phyloP scores from a whole-genome alignment of 192 early-diverging fungal species.

The Radiomyces spectabilis region DNA sequence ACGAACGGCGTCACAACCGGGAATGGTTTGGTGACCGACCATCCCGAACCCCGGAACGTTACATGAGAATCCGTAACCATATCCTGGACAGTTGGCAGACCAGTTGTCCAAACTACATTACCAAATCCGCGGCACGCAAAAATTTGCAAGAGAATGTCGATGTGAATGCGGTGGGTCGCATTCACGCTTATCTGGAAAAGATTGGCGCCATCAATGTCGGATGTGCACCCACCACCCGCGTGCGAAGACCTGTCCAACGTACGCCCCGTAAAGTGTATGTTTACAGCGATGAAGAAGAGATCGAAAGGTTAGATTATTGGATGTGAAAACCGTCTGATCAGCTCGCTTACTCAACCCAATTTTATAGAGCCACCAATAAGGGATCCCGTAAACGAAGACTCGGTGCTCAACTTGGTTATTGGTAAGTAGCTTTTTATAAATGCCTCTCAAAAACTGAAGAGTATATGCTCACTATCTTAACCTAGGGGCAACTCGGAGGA shows the following conservation, averaged over 20 bases:
- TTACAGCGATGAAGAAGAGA: too few relatives aligned
- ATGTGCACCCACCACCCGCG: too few relatives aligned
- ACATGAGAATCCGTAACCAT: constrained; percentile 81
- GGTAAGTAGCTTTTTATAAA: too few relatives aligned
- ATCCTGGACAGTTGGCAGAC: constrained; percentile 76
- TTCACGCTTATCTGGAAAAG: constrained; percentile 77
- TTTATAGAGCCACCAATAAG: too few relatives aligned
- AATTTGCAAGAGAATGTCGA: constrained; percentile 82
- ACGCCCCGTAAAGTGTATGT: constrained; percentile 8
- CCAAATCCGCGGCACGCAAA: constrained; percentile 71
- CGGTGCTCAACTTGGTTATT: too few relatives aligned
- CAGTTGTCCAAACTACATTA: constrained; percentile 64
- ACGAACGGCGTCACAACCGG: constrained; percentile 36
- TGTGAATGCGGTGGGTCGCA: constrained; percentile 86
- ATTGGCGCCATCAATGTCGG: constrained; percentile 74
- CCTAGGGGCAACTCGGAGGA: too few relatives aligned
- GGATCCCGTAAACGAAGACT: too few relatives aligned
- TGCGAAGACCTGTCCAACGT: constrained; percentile 24
- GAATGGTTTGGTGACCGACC: constrained; percentile 67
- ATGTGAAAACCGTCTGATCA: too few relatives aligned
- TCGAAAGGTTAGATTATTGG: too few relatives aligned
- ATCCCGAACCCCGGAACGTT: constrained; percentile 83
- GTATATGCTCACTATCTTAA: too few relatives aligned
- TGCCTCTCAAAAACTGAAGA: too few relatives aligned
- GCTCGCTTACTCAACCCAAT: too few relatives aligned